Percentiles rank a stretch among this genome's conserved stretches.
Conservation (phyloP, 129 eudicot species). For the Chrysanthemum seticuspe region DNA sequence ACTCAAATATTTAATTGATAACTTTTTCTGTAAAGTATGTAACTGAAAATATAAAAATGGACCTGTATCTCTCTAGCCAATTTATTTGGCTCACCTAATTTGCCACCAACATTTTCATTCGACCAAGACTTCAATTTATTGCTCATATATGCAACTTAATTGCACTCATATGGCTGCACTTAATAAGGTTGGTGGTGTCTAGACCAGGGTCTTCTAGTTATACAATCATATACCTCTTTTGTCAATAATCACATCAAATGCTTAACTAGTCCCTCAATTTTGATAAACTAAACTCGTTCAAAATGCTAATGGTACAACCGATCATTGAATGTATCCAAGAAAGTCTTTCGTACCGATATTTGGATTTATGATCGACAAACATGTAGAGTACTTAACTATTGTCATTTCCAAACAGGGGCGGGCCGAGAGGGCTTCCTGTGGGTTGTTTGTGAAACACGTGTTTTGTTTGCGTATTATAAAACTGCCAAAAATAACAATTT, state of each 20-base stretch:
- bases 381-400: no score
- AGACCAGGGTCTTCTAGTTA: neutral
- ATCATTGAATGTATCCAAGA: neutral
- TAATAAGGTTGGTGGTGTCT: constrained; percentile 22
- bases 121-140: constrained; percentile 20
- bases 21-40: neutral
- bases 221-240: neutral
- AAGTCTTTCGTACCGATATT: neutral
- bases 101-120: constrained; percentile 20
- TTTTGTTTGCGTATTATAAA: no score
- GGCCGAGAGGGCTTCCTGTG: no score
- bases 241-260: neutral
- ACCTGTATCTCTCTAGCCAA: constrained; percentile 3
- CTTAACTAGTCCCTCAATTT: neutral
- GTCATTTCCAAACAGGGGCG: neutral
- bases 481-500: no score
- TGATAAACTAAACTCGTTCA: neutral
- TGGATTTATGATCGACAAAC: no score
- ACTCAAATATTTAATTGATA: no score
- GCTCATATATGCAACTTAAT: constrained; percentile 24
- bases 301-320: no score
- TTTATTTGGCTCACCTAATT: constrained; percentile 30
- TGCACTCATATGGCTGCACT: constrained; percentile 18
- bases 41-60: neutral
- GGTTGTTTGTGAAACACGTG: no score